phyloP scores from a whole-genome alignment of 768 basidiomycete genomes.

The Clitopilus hobsonii region DNA sequence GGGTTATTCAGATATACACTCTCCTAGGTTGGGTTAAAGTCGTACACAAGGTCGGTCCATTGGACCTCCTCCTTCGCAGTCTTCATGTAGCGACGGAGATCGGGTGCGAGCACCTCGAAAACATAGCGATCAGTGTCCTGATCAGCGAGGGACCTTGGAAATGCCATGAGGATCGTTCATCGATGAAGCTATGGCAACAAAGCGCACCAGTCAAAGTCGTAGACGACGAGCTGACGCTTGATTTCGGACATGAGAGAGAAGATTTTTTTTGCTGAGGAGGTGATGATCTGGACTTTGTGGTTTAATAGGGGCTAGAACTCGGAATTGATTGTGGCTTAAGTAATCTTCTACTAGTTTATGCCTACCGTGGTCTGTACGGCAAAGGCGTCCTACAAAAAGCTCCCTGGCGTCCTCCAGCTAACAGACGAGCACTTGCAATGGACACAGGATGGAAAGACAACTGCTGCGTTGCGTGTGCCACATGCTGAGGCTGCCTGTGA shows the following conservation, averaged over 20 bases:
- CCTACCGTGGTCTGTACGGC: slow-evolving; percentile 67
- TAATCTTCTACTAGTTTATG: slow-evolving; percentile 39
- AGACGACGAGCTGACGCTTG: slow-evolving; percentile 74
- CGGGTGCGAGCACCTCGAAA: slow-evolving; percentile 81
- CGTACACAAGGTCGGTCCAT: slow-evolving; percentile 96
- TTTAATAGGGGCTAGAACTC: slow-evolving; percentile 7
- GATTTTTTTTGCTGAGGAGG: slow-evolving; percentile 4
- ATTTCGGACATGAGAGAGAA: slow-evolving; percentile 23
- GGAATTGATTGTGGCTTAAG: slow-evolving; percentile 13
- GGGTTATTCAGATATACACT: slow-evolving; percentile 1
- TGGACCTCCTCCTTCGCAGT: slow-evolving; percentile 57
- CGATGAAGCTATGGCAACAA: too few relatives aligned
- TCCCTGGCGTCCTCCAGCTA: slow-evolving; percentile 68
- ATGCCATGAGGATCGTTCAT: too few relatives aligned
- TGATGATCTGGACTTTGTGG: background rate
- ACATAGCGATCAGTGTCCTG: slow-evolving; percentile 96
- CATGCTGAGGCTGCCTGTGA: slow-evolving; percentile 59
- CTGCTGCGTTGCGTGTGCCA: slow-evolving; percentile 59
- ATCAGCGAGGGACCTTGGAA: slow-evolving; percentile 77
- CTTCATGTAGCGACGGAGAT: slow-evolving; percentile 81
- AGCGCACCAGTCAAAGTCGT: slow-evolving; percentile 92
- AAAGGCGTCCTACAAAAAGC: slow-evolving; percentile 83
- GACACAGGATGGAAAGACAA: slow-evolving; percentile 69
- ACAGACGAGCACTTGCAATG: slow-evolving; percentile 72
- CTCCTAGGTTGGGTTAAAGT: background rate